These are phyloP conservation scores for Gilbertella persicaria DNA, from an alignment of 371 early-diverging fungal genomes.

Conservation along the genomic window DNA sequence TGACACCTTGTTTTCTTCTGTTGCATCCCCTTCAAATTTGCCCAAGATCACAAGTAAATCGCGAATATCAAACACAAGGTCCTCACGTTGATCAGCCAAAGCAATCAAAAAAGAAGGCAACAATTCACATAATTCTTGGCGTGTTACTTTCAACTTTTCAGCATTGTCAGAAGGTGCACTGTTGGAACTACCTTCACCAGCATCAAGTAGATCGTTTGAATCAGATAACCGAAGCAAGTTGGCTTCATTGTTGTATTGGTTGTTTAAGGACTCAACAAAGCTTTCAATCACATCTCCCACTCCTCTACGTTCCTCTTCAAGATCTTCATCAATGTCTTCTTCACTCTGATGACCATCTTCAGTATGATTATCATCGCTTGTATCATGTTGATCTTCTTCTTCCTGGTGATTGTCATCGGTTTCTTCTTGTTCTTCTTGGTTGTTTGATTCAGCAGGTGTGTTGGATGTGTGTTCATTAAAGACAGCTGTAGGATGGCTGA, in stretches of 20 bases:
- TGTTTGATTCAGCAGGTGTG: constrained; percentile 3
- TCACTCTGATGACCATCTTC: constrained; percentile 21
- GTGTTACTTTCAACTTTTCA: constrained; percentile 47
- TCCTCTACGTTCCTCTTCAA: constrained; percentile 19
- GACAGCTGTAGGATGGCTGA: constrained; percentile 73
- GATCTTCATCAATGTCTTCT: constrained; percentile 20
- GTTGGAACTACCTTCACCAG: not conserved
- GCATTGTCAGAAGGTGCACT: constrained; percentile 22
- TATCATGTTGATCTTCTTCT: constrained; percentile 6
- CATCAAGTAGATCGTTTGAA: not conserved
- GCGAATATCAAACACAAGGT: constrained; percentile 69
- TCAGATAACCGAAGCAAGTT: constrained; percentile 1
- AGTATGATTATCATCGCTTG: constrained; percentile 19
- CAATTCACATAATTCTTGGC: constrained; percentile 52
- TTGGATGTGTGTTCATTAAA: constrained; percentile 12
- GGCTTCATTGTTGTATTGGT: constrained; percentile 14
- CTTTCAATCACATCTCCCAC: constrained; percentile 24
- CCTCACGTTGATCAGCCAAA: constrained; percentile 67
- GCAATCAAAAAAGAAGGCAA: constrained; percentile 56
- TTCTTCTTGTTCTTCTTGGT: constrained; percentile 7
- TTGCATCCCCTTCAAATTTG: constrained; percentile 44
- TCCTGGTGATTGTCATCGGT: constrained; percentile 5
- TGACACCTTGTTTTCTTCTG: constrained; percentile 6
- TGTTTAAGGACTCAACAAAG: constrained; percentile 15
- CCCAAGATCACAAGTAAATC: constrained; percentile 60